phyloP scores from a whole-genome alignment of 805 yeast species.

The Candida piceae region DNA sequence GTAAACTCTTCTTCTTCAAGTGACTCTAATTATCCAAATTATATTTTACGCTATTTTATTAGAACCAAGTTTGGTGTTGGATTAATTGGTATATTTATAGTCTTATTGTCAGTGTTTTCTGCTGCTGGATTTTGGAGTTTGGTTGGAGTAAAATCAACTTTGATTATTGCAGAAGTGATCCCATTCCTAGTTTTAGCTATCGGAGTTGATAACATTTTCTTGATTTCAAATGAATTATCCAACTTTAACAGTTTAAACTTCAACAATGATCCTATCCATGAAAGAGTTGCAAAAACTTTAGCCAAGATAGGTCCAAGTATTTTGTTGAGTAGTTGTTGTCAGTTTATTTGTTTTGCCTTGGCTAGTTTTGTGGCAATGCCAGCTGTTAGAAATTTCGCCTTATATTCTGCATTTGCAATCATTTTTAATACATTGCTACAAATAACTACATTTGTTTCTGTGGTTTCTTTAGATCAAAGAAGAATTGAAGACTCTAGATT shows the following conservation, averaged over 20 bases:
- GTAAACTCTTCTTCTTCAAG: slow-evolving; percentile 4
- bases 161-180: slow-evolving; percentile 93
- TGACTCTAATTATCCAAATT: not conserved
- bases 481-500: slow-evolving; percentile 54
- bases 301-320: slow-evolving; percentile 85
- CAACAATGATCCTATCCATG: slow-evolving; percentile 42
- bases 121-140: slow-evolving; percentile 78
- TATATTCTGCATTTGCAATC: slow-evolving; percentile 85
- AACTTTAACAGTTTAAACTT: slow-evolving; percentile 38
- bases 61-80: slow-evolving; percentile 73
- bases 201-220: slow-evolving; percentile 92
- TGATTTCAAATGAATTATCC: slow-evolving; percentile 75
- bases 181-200: slow-evolving; percentile 90
- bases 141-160: slow-evolving; percentile 77
- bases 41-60: slow-evolving; percentile 24
- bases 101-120: slow-evolving; percentile 71
- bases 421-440: slow-evolving; percentile 72
- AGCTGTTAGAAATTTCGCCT: slow-evolving; percentile 89
- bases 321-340: slow-evolving; percentile 68
- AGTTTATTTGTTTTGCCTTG: slow-evolving; percentile 70
- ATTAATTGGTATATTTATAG: slow-evolving; percentile 76
- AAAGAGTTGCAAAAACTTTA: slow-evolving; percentile 59
- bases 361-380: slow-evolving; percentile 90
- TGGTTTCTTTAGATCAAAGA: slow-evolving; percentile 61
- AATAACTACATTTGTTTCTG: slow-evolving; percentile 72